Base-by-base conservation (phyloP, 352 stramenopile species). In the Thalassiosira mediterranea region DNA sequence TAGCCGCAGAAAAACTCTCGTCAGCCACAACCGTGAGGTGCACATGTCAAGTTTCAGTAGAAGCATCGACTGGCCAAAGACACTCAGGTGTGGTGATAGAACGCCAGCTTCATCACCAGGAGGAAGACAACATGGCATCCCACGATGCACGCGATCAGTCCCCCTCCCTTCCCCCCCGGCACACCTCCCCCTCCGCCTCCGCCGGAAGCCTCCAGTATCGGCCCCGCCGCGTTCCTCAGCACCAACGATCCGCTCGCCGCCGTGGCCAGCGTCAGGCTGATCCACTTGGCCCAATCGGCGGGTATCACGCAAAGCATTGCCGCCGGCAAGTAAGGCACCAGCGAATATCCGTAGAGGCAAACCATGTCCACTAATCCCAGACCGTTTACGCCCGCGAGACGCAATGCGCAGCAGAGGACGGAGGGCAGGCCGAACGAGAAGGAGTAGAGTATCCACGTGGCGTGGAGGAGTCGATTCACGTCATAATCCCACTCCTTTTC, bases 401-500 rank as follows among this genome's bases (percentile, higher is more conserved):
- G 59, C 13, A 85, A 79, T 2, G 81, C 67, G 17, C 90, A 13
- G 67, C 71, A 90, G 2, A 88, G 69, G 17, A 81, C 17, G 5
- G 69, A 42, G 11, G 87, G 84, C 21, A 90, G 17, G 4, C 23
- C 49, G 53, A 91, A 78, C 11, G 73, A 73, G 71, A 85, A 89
- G 8, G 46, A 63, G n/a, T 72, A 76, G 1, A 89, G 56, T 11
- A 91, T 76, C 21, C 38, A 86, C 8, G 70, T 76, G 1, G 87
- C 84, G 42, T 81, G 70, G 2, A 88, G 31, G 15, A 93, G 71
- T 47, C 81, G 82, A 47, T 76, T 79, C 64, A 93, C 85, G 58
- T 91, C 84, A 31, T 89, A 90, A 58, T 93, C 84, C 47, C 88
- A 89, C 37, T 84, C 81, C 13, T 89, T 67, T 57, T 79, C 71